phyloP scores from a whole-genome alignment of 2,329 filamentous ascomycete species.

The Calonectria pseudoturangicola region DNA sequence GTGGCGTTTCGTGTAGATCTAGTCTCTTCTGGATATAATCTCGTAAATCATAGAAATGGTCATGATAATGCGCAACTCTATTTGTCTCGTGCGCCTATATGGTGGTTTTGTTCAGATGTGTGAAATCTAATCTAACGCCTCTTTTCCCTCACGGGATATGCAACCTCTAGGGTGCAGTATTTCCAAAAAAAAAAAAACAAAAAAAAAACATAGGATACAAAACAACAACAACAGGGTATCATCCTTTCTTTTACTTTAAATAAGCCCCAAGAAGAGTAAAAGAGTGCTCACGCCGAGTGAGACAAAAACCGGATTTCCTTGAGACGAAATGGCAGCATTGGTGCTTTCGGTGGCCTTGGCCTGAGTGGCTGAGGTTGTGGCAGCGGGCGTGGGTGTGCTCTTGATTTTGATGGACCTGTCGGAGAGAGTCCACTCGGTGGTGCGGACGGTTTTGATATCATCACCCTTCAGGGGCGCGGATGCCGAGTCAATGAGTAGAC shows the following conservation, averaged over 20 bases:
- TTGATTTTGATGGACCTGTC: constrained; percentile 42
- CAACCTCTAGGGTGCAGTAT: constrained; percentile 42
- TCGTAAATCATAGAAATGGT: constrained; percentile 52
- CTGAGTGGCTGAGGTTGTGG: constrained; percentile 35
- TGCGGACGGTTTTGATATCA: constrained; percentile 67
- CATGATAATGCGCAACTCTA: constrained; percentile 45
- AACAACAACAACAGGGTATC: constrained; percentile 34
- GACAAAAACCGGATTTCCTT: constrained; percentile 44
- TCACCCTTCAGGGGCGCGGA: constrained; percentile 67
- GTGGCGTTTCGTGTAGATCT: constrained; percentile 50
- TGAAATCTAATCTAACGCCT: constrained; percentile 42
- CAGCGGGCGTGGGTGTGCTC: constrained; percentile 35
- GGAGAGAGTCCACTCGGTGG: constrained; percentile 49
- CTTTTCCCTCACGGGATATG: constrained; percentile 41
- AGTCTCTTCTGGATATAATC: constrained; percentile 51
- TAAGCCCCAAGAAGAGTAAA: constrained; percentile 46
- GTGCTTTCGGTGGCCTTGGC: constrained; percentile 45
- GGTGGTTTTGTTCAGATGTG: constrained; percentile 23
- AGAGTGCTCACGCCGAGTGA: constrained; percentile 50
- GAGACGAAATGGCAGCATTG: constrained; percentile 45
- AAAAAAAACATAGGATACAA: constrained; percentile 33
- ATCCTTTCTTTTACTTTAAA: constrained; percentile 24
- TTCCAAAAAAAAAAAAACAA: constrained; percentile 15
- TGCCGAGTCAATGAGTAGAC: constrained; percentile 68
- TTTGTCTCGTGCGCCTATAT: constrained; percentile 39